Base-by-base conservation (phyloP, 176 grass and related monocot species). In the Ensete glaucum region DNA sequence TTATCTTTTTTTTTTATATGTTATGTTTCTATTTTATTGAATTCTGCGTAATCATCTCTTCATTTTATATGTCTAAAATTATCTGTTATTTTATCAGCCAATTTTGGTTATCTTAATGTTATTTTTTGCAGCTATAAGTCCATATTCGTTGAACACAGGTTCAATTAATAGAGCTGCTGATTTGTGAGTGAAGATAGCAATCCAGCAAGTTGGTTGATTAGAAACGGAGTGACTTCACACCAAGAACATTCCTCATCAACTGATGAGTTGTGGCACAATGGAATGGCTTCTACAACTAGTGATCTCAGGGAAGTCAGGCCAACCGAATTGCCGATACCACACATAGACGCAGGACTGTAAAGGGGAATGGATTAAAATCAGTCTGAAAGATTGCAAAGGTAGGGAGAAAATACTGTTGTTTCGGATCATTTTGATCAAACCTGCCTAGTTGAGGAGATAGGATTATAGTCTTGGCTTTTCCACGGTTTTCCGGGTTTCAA, bases 351-450 rank as follows among this genome's bases (percentile, higher is more conserved):
- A 85, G 51, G 23, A 72, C 69, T 78, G 20, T 71, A 14, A 53
- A 10, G 34, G 79, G 74, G 19, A 29, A 21, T 9, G 77, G 52
- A 48, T 53, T 11, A 10, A 81, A 17, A 14, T 71, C 83, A 69
- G 62, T 67, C 34, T 0, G 78, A 4, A 85, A 78, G 67, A 67
- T 89, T 60, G 78, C 77, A 62, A 86, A 81, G 75, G 59, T 83
- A 23, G 84, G 81, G 29, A 86, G 77, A 81, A 89, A 79, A 55
- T 89, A 81, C 71, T 89, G 29, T 56, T 89, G 87, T 57, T 89
- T 83, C 1, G 52, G 22, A 49, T 78, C 81, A 67, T 89, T 81
- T 62, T 81, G 48, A 70, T 20, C 6, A 5, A 51, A 51, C 29
- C 66, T 49, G 0, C 11, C 16, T 49, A 9, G 2, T 69, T 8